Conservation (phyloP, 495 filamentous ascomycete species). For the Elasticomyces elasticus region DNA sequence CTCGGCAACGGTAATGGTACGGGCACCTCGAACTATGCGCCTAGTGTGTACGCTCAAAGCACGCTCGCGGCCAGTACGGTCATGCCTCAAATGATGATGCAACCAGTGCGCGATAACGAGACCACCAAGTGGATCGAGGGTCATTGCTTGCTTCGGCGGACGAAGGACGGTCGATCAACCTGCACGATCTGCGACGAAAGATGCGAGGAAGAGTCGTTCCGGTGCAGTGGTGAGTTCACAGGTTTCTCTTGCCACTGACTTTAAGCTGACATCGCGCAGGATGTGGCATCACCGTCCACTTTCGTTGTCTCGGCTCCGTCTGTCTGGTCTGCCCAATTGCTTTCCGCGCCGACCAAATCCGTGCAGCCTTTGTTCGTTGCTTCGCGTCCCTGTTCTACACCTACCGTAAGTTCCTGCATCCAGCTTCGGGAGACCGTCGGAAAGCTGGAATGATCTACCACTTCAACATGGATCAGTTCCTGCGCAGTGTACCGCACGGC, state of each 20-base stretch:
- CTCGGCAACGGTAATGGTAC: slow-evolving; percentile 61
- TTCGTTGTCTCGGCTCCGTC: slow-evolving; percentile 68
- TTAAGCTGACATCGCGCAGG: slow-evolving; percentile 37
- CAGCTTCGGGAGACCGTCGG: slow-evolving; percentile 72
- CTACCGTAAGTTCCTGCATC: slow-evolving; percentile 73
- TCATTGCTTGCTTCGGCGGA: slow-evolving; percentile 71
- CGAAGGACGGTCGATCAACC: slow-evolving; percentile 54
- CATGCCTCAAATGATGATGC: slow-evolving; percentile 80
- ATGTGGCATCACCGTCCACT: slow-evolving; percentile 68
- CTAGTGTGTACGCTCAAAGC: slow-evolving; percentile 90
- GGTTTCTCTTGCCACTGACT: slow-evolving; percentile 2
- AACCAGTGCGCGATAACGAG: slow-evolving; percentile 77
- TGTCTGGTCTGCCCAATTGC: slow-evolving; percentile 80
- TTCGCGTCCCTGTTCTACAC: slow-evolving; percentile 93
- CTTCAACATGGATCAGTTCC: slow-evolving; percentile 90
- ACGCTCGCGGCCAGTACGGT: slow-evolving; percentile 97
- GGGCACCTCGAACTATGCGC: slow-evolving; percentile 74
- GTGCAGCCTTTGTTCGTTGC: slow-evolving; percentile 87
- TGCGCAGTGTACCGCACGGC: slow-evolving; percentile 81
- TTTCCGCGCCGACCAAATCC: slow-evolving; percentile 81
- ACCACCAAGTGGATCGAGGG: slow-evolving; percentile 88
- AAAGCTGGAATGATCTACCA: slow-evolving; percentile 75
- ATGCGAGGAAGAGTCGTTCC: slow-evolving; percentile 82
- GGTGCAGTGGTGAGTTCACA: slow-evolving; percentile 44
- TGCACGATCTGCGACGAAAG: slow-evolving; percentile 87